Evolutionary conservation across 108 stramenopile species (phyloP).

Genomic region (Pseudonitzschia pungens): DNA sequence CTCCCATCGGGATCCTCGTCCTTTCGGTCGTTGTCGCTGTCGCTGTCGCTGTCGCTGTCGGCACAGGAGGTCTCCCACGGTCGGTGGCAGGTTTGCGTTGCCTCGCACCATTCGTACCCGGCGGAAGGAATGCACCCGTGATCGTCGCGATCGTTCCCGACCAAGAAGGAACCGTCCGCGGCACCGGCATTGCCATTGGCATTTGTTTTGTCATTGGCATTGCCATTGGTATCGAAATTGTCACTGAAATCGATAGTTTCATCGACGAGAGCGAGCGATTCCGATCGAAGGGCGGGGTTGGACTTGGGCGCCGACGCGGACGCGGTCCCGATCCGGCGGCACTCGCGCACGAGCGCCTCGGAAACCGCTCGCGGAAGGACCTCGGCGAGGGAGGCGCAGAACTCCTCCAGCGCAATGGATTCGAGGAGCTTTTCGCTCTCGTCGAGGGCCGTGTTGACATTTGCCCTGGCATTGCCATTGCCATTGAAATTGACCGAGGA

Average conservation of each 20-base stretch:
- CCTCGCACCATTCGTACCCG: constrained; percentile 17
- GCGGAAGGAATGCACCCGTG: constrained; percentile 17
- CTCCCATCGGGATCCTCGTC: not conserved
- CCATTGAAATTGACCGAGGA: too few relatives aligned
- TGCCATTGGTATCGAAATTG: too few relatives aligned
- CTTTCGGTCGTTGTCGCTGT: not conserved
- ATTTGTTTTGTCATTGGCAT: too few relatives aligned
- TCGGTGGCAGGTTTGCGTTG: not conserved
- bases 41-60: not conserved
- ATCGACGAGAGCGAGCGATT: too few relatives aligned
- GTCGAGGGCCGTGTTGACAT: too few relatives aligned
- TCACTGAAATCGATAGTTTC: too few relatives aligned
- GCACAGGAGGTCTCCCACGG: not conserved
- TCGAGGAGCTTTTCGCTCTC: too few relatives aligned
- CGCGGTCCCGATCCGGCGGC: not conserved
- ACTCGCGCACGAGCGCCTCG: not conserved
- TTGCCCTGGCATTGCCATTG: too few relatives aligned
- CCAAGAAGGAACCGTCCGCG: not conserved
- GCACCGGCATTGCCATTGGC: too few relatives aligned
- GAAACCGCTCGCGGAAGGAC: not conserved
- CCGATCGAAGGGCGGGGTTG: not conserved
- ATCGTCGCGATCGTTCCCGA: constrained; percentile 21
- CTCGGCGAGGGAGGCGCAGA: not conserved
- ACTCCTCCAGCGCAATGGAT: too few relatives aligned
- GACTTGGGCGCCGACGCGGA: not conserved